phyloP scores from a whole-genome alignment of 306 rosid genomes.

The Morella rubra region DNA sequence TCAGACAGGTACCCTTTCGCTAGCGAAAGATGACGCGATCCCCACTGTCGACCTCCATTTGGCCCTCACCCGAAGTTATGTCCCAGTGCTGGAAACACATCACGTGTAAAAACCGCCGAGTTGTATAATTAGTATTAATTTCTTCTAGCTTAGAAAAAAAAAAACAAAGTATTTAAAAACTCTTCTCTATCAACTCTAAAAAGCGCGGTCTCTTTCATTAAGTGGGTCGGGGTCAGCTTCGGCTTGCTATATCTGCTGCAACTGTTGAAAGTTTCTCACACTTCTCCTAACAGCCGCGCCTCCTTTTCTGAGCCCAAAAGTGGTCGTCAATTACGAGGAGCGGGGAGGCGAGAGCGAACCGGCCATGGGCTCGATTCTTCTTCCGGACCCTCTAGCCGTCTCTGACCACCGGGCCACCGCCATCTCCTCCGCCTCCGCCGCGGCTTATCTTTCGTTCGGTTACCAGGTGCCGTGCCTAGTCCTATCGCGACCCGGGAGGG shows the following conservation, averaged over 20 bases:
- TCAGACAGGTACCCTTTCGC: too few relatives aligned
- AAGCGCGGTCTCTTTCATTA: not conserved
- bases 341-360: not conserved
- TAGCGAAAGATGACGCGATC: too few relatives aligned
- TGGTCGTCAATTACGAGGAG: not conserved
- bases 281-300: not conserved
- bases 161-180: too few relatives aligned
- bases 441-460: not conserved
- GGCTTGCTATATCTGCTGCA: not conserved
- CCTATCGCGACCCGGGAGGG: constrained; percentile 27
- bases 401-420: constrained; percentile 1
- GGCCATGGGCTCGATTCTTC: constrained; percentile 51
- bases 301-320: constrained; percentile 9
- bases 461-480: constrained; percentile 28
- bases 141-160: too few relatives aligned
- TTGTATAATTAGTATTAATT: too few relatives aligned
- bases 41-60: not conserved
- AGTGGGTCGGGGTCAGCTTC: not conserved
- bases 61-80: not conserved
- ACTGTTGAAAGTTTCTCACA: not conserved
- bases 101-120: too few relatives aligned
- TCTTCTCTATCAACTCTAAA: too few relatives aligned
- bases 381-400: constrained; percentile 24
- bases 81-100: not conserved
- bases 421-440: too few relatives aligned